Evolutionary conservation across 495 filamentous ascomycete species (phyloP).

Genomic region (Tuber melanosporum): DNA sequence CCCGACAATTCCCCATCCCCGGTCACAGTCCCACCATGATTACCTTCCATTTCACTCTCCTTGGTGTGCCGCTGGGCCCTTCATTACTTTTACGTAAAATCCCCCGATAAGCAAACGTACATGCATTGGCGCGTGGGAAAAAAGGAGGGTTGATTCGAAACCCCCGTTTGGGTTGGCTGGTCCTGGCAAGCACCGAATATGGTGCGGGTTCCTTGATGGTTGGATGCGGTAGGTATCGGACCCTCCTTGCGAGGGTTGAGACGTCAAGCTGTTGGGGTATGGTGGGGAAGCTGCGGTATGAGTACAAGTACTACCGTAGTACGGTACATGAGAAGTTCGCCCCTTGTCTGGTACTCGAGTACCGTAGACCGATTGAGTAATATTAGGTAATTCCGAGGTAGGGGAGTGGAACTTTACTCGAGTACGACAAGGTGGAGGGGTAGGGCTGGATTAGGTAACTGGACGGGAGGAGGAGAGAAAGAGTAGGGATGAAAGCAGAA

Average conservation of each 20-base stretch:
- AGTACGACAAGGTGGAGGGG: not conserved
- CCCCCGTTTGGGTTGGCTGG: not conserved
- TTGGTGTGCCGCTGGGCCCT: not conserved
- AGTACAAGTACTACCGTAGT: not conserved
- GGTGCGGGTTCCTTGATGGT: not conserved
- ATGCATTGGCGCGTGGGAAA: not conserved
- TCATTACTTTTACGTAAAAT: slow-evolving; percentile 2
- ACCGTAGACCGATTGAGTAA: not conserved
- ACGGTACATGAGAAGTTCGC: not conserved
- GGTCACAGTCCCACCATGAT: not conserved
- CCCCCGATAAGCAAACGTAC: not conserved
- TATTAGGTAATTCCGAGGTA: not conserved
- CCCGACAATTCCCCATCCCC: not conserved
- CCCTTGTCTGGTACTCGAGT: not conserved
- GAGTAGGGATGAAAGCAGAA: not conserved
- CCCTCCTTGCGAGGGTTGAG: not conserved
- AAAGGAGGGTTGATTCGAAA: not conserved
- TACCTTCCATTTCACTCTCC: not conserved
- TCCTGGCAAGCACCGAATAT: not conserved
- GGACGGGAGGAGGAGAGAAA: not conserved
- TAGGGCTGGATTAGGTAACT: not conserved
- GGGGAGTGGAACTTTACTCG: not conserved
- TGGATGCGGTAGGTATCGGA: not conserved
- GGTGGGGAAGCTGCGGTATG: not conserved
- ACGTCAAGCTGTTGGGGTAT: not conserved